These are phyloP conservation scores for Zoysia japonica DNA, from an alignment of 176 grass and related monocot genomes.

Conservation along the genomic window DNA sequence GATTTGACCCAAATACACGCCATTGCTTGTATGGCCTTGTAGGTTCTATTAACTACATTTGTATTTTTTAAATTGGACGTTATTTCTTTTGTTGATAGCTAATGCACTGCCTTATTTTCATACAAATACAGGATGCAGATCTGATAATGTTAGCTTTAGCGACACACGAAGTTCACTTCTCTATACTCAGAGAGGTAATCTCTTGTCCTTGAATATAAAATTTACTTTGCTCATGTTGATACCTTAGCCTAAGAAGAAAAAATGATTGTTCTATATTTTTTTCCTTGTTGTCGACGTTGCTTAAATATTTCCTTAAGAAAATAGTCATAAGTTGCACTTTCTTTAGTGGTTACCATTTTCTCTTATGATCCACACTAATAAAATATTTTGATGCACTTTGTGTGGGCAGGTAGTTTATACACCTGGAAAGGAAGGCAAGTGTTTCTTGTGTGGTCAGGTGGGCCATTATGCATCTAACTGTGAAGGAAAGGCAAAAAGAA, in stretches of 20 bases:
- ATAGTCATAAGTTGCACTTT: slow-evolving; percentile 10
- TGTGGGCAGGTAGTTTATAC: slow-evolving; percentile 83
- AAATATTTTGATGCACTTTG: slow-evolving; percentile 32
- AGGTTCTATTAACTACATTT: slow-evolving; percentile 32
- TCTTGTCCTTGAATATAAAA: neutral
- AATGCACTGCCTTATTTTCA: slow-evolving; percentile 24
- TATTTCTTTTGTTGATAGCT: slow-evolving; percentile 36
- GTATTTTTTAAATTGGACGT: slow-evolving; percentile 6
- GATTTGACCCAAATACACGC: slow-evolving; percentile 91
- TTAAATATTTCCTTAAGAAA: neutral
- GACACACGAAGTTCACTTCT: slow-evolving; percentile 98
- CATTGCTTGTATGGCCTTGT: slow-evolving; percentile 97
- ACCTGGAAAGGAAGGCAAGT: slow-evolving; percentile 95
- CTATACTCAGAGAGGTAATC: slow-evolving; percentile 95
- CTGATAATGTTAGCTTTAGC: slow-evolving; percentile 99
- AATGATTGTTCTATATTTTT: neutral
- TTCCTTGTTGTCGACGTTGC: neutral
- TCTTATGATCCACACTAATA: slow-evolving; percentile 9
- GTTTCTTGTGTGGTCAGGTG: slow-evolving; percentile 96
- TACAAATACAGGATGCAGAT: slow-evolving; percentile 85
- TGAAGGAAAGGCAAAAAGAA: slow-evolving; percentile 93
- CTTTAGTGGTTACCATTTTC: neutral
- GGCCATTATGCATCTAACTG: slow-evolving; percentile 94
- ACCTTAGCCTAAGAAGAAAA: slow-evolving; percentile 15
- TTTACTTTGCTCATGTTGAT: neutral